phyloP scores from a whole-genome alignment of 2,329 filamentous ascomycete species.

The Clarireedia paspali region DNA sequence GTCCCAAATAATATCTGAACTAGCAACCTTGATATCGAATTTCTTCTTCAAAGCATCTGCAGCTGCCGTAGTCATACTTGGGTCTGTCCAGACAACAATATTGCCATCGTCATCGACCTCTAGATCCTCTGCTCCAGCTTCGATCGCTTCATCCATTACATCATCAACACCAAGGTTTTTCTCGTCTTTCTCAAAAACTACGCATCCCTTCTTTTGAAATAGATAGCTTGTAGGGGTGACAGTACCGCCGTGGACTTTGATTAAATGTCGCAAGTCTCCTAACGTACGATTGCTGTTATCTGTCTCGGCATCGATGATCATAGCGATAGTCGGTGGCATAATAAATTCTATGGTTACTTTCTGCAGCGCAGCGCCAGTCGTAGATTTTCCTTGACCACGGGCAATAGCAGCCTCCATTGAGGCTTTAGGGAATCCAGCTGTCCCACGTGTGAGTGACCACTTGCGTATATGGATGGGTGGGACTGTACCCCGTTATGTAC shows the following conservation, averaged over 20 bases:
- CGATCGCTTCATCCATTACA: conserved; percentile 72
- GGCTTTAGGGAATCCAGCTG: conserved; percentile 72
- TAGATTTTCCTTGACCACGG: conserved; percentile 77
- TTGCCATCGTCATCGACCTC: conserved; percentile 60
- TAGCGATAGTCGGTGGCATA: conserved; percentile 60
- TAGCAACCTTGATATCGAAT: conserved; percentile 59
- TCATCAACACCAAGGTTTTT: conserved; percentile 49
- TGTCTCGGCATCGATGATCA: conserved; percentile 79
- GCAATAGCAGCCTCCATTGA: conserved; percentile 81
- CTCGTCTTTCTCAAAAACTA: conserved; percentile 58
- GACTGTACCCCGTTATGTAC: conserved; percentile 33
- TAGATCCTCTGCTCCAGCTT: conserved; percentile 73
- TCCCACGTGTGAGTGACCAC: conserved; percentile 16
- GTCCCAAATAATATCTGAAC: conserved; percentile 77
- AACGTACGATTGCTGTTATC: conserved; percentile 70
- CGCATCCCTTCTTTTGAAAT: conserved; percentile 73
- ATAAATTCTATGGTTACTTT: conserved; percentile 72
- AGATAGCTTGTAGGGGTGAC: conserved; percentile 72
- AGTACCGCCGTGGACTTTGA: conserved; percentile 65
- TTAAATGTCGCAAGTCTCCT: conserved; percentile 60
- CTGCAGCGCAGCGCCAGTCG: conserved; percentile 70
- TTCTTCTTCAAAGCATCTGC: conserved; percentile 55
- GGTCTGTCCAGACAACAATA: conserved; percentile 64
- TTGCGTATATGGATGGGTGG: conserved; percentile 10
- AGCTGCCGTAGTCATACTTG: conserved; percentile 54